Conservation (phyloP, 169 alveolate species). For the Cystoisospora suis region DNA sequence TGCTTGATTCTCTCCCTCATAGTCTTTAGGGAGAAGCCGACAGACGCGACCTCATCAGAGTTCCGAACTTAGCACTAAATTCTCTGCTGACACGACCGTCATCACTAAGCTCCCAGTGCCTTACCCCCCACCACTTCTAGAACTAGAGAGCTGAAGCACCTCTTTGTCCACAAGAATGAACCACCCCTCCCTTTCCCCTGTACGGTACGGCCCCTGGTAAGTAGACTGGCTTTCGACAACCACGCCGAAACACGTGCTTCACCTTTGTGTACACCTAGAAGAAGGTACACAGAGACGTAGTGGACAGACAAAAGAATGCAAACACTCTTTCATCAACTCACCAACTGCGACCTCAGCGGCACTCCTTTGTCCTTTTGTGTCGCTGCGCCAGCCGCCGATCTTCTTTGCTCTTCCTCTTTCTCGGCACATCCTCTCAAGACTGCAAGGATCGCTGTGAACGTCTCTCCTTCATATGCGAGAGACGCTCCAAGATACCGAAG, state of each 20-base stretch:
- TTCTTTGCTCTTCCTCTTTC: not conserved
- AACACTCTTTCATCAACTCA: not conserved
- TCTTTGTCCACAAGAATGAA: too few species aligned
- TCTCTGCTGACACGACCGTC: too few species aligned
- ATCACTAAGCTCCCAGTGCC: too few species aligned
- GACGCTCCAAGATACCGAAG: not conserved
- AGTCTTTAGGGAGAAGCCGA: too few species aligned
- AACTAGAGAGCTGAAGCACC: too few species aligned
- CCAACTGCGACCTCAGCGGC: conserved; percentile 1
- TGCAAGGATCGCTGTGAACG: not conserved
- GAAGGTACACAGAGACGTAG: not conserved
- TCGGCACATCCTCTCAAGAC: not conserved
- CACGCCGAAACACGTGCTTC: not conserved
- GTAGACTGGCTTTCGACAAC: too few species aligned
- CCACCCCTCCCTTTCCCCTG: too few species aligned
- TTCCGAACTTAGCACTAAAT: too few species aligned
- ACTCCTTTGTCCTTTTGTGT: not conserved
- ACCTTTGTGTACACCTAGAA: not conserved
- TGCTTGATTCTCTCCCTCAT: too few species aligned
- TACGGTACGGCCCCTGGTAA: too few species aligned
- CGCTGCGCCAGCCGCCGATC: not conserved
- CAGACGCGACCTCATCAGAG: too few species aligned
- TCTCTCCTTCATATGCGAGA: not conserved
- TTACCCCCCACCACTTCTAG: too few species aligned
- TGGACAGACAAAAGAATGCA: not conserved